Evolutionary conservation across 139 green algal genomes (phyloP), one percentile per base, ranked within the genome.

Genomic region (Picochlorum sp.): DNA sequence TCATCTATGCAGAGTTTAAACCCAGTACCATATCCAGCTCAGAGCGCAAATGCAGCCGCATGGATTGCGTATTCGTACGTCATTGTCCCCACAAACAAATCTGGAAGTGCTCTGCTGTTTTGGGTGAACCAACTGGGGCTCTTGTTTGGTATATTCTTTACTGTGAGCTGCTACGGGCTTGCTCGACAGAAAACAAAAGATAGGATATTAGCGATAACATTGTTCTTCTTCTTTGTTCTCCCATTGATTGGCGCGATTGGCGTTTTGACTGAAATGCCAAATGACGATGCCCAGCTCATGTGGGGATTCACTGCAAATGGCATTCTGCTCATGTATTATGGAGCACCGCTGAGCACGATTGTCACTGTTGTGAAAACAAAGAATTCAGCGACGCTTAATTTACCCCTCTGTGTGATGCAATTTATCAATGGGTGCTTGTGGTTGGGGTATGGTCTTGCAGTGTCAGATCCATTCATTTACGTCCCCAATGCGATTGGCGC

Each of bases 311-410:
- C 71, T 6, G 30, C 71, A 30, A 78, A 78, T 26, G 71, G 58
- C 30, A 74, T 89, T 45, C 68, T 77, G 61, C 61, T 86, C 11
- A 58, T 82, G 14, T 89, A 84, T 51, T 88, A 90, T 61, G 70
- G 66, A n/a, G 68, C 83, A 1, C 80, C 84, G 11, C 72, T 89
- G 32, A 73, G 56, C 38, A 87, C 76, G 3, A 56, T 84, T 51
- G 32, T 71, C 13, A 71, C 78, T 11, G 82, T 89, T 44, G 68
- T 90, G 30, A 64, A 62, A n/a, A 84, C 70, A 9, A 75, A 79
- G 63, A 81, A 66, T 72, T 72, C 66, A 1, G 50, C 73, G 11
- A 77, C 78, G 47, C 75, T 90, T n/a, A 70, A 86, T 63, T 64
- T 78, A 46, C 75, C 80, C 3, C 64, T 88, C 9, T 60, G 38